Percentiles rank a stretch among this genome's conserved stretches.
phyloP scores from a whole-genome alignment of 805 yeast species.

The Ogataea degrootiae region DNA sequence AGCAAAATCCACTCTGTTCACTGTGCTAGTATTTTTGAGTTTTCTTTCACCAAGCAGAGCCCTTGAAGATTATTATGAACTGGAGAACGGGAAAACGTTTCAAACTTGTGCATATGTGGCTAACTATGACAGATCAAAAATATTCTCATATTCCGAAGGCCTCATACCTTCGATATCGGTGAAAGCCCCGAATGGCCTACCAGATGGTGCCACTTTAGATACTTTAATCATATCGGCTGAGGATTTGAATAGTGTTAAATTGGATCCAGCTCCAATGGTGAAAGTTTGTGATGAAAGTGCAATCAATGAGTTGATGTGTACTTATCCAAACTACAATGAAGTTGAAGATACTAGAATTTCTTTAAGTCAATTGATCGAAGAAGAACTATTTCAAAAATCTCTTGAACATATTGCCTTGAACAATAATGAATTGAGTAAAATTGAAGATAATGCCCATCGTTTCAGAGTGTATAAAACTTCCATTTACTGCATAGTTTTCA shows the following conservation, averaged over 20 bases:
- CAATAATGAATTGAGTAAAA: conserved; percentile 1
- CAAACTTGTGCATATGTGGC: conserved; percentile 31
- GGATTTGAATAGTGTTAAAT: conserved; percentile 21
- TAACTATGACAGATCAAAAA: conserved; percentile 17
- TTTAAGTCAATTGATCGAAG: conserved; percentile 17
- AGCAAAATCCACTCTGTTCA: no score
- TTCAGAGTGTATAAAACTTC: conserved; percentile 18
- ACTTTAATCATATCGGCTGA: conserved; percentile 20
- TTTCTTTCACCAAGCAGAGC: conserved; percentile 4
- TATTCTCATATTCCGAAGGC: conserved; percentile 14
- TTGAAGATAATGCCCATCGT: conserved; percentile 1
- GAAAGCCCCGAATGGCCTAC: conserved; percentile 9
- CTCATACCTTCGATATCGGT: conserved; percentile 18
- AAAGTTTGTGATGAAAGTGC: conserved; percentile 31
- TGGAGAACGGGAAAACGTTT: conserved; percentile 17
- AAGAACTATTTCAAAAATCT: conserved; percentile 9
- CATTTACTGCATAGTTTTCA: conserved; percentile 26
- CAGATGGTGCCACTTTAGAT: conserved; percentile 12
- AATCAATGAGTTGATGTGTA: conserved; percentile 17
- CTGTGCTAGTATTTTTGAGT: background rate
- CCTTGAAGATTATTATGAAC: conserved; percentile 19
- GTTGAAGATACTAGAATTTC: conserved; percentile 6
- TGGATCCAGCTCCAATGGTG: conserved; percentile 20
- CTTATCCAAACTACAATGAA: conserved; percentile 12
- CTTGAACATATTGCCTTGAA: conserved; percentile 15